These are phyloP conservation scores for Boletellus sp. DNA, from an alignment of 768 basidiomycete species.

Conservation along the genomic window DNA sequence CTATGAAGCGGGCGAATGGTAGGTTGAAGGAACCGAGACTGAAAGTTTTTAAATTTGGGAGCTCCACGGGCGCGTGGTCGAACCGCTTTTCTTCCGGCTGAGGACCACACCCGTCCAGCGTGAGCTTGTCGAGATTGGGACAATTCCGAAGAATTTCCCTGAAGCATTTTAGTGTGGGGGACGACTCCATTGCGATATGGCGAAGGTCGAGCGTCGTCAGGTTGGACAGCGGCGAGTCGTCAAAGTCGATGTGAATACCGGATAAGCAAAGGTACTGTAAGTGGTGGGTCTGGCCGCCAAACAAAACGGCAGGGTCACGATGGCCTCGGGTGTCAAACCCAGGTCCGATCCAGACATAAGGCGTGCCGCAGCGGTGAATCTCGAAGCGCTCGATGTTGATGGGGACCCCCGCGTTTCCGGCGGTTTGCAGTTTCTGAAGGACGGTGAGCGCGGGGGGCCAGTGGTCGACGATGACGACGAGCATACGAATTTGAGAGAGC, in stretches of 20 bases:
- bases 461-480: conserved; percentile 54
- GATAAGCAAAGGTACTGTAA: conserved; percentile 52
- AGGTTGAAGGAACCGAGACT: conserved; percentile 55
- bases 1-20: conserved; percentile 44
- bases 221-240: conserved; percentile 42
- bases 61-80: conserved; percentile 38
- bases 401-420: conserved; percentile 32
- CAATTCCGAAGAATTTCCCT: conserved; percentile 48
- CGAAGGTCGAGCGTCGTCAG: conserved; percentile 66
- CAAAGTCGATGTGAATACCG: conserved; percentile 63
- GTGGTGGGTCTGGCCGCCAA: conserved; percentile 42
- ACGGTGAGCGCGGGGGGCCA: conserved; percentile 53
- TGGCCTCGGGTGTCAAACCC: conserved; percentile 37
- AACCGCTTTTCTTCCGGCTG: conserved; percentile 26
- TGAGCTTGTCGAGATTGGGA: conserved; percentile 50
- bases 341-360: conserved; percentile 44
- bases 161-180: conserved; percentile 49
- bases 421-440: conserved; percentile 45
- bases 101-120: conserved; percentile 64
- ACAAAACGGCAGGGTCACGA: conserved; percentile 43
- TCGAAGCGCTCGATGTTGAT: conserved; percentile 60
- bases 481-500: conserved; percentile 53
- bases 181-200: conserved; percentile 50
- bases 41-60: conserved; percentile 49
- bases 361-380: conserved; percentile 53